A percentile compares a stretch with the other conserved stretches of the same genome.
These are phyloP conservation scores for Micromonas pusilla DNA, from an alignment of 139 green algal genomes.

Conservation along the genomic window DNA sequence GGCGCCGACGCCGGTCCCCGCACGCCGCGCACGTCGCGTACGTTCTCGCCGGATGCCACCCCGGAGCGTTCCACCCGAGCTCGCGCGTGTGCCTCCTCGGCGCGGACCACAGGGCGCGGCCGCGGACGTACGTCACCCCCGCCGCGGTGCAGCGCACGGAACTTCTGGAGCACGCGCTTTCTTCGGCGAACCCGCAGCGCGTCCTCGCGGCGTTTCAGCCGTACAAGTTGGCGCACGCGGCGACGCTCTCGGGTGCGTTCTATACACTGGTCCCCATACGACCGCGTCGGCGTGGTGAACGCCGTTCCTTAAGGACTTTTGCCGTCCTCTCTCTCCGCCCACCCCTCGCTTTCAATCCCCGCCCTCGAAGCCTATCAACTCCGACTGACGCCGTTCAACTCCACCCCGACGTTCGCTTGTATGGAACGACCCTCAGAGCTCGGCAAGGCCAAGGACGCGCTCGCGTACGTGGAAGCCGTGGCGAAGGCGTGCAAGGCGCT, in stretches of 20 bases:
- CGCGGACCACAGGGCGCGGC: slow-evolving; percentile 37
- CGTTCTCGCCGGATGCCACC: slow-evolving; percentile 47
- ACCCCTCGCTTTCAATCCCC: too few relatives aligned
- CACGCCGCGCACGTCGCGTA: slow-evolving; percentile 67
- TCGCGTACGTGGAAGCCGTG: slow-evolving; percentile 29
- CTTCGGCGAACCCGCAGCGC: slow-evolving; percentile 41
- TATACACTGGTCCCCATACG: too few relatives aligned
- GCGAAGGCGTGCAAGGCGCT: not conserved
- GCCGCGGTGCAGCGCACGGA: slow-evolving; percentile 56
- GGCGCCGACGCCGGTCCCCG: slow-evolving; percentile 37
- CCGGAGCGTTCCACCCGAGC: slow-evolving; percentile 31
- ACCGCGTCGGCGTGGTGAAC: too few relatives aligned
- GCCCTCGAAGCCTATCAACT: too few relatives aligned
- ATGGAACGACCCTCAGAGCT: too few relatives aligned
- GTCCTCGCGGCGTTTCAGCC: slow-evolving; percentile 46
- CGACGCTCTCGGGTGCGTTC: slow-evolving; percentile 36
- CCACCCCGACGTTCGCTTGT: too few relatives aligned
- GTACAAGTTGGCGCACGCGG: slow-evolving; percentile 57
- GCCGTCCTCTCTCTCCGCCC: too few relatives aligned
- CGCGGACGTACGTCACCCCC: slow-evolving; percentile 38
- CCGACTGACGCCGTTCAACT: too few relatives aligned
- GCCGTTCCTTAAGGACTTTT: too few relatives aligned
- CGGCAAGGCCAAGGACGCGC: slow-evolving; percentile 23
- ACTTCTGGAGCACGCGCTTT: slow-evolving; percentile 58
- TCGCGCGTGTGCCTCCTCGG: slow-evolving; percentile 53